Conservation (phyloP, 164 flowering plant species). For the Cinnamomum micranthum region DNA sequence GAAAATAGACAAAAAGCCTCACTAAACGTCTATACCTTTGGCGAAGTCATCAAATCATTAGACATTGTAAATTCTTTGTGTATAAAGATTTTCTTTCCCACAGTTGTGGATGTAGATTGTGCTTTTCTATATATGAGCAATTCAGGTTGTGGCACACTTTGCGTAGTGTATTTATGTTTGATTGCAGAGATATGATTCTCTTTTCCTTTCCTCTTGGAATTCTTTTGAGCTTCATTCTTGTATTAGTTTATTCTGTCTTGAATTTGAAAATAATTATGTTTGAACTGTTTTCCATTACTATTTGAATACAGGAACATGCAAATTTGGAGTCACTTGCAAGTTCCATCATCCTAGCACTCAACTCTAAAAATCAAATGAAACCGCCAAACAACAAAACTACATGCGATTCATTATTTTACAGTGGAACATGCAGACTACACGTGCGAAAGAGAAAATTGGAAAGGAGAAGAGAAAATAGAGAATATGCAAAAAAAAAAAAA, state of each 20-base stretch:
- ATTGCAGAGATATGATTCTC: background rate
- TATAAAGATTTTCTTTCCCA: background rate
- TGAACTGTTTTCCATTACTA: constrained; percentile 54
- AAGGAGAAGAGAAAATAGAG: too few relatives aligned
- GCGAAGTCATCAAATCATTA: too few relatives aligned
- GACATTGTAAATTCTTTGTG: too few relatives aligned
- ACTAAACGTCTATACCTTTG: too few relatives aligned
- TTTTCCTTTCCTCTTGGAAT: background rate
- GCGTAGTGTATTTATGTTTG: background rate
- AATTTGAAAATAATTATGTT: background rate
- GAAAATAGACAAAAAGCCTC: too few relatives aligned
- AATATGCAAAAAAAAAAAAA: too few relatives aligned
- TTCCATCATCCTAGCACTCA: constrained; percentile 74
- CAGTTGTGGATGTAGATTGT: background rate
- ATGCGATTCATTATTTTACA: too few relatives aligned
- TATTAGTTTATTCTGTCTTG: background rate
- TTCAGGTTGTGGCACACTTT: background rate
- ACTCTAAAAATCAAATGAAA: too few relatives aligned
- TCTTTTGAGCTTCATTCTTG: too few relatives aligned
- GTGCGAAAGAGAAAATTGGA: too few relatives aligned
- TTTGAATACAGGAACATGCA: constrained; percentile 93
- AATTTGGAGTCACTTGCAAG: constrained; percentile 96
- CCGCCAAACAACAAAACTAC: too few relatives aligned
- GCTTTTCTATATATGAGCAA: background rate
- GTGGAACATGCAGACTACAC: too few relatives aligned